Evolutionary conservation across 352 stramenopile species (phyloP).

Genomic region (Phytophthora ramorum): DNA sequence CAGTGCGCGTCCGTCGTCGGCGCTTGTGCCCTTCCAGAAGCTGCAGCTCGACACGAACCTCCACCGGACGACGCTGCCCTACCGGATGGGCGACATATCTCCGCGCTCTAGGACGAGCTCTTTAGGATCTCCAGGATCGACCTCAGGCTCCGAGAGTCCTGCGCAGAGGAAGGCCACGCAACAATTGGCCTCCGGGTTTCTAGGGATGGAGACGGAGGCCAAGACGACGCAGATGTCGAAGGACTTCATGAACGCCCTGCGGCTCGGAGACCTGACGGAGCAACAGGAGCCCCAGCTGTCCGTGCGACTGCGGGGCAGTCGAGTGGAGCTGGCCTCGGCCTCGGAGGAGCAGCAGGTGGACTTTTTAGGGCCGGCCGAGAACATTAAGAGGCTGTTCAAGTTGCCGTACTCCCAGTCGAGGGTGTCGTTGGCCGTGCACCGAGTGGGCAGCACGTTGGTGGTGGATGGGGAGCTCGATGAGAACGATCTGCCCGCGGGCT

Average conservation of each 20-base stretch:
- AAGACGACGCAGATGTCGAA: constrained; percentile 47
- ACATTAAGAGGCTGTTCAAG: constrained; percentile 91
- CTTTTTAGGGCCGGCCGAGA: constrained; percentile 83
- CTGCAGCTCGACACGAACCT: constrained; percentile 82
- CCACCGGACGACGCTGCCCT: constrained; percentile 72
- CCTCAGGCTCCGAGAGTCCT: constrained; percentile 28
- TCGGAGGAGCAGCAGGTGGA: constrained; percentile 77
- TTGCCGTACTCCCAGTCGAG: constrained; percentile 79
- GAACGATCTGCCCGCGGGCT: constrained; percentile 68
- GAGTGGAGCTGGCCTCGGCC: constrained; percentile 74
- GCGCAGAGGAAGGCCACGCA: constrained; percentile 29
- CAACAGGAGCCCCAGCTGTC: constrained; percentile 77
- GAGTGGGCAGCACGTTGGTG: constrained; percentile 78
- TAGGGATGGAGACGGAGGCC: constrained; percentile 33
- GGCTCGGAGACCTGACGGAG: constrained; percentile 54
- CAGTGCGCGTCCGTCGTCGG: constrained; percentile 41
- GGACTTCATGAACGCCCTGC: constrained; percentile 78
- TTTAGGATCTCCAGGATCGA: constrained; percentile 15
- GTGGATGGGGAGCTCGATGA: constrained; percentile 84
- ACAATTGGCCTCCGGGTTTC: constrained; percentile 45
- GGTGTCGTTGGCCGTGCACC: constrained; percentile 86
- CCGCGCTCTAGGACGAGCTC: constrained; percentile 27
- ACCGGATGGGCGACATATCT: constrained; percentile 19
- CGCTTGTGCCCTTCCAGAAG: constrained; percentile 86
- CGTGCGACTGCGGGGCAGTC: constrained; percentile 64